Base-by-base conservation (phyloP, 177 flowering plant genomes). In the Telopea speciosissima region DNA sequence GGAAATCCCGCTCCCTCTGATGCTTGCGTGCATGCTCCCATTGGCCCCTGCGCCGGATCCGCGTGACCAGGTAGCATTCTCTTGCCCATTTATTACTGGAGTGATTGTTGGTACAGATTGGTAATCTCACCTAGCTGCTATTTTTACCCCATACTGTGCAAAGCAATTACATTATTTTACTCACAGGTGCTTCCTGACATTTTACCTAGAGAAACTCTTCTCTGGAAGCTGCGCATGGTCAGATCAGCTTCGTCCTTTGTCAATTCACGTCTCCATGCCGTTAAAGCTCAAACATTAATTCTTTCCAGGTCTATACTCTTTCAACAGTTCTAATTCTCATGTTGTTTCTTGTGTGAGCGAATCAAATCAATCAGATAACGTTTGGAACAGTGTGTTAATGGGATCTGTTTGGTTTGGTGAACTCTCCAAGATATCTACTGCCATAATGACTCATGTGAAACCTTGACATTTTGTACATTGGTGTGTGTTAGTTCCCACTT, bases 171-270 rank as follows among this genome's bases (percentile, higher is more conserved):
- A 56, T 54, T 10, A 19, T 78, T 44, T 36, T 75, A 54, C 52
- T 68, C 33, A 36, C 83, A 90, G 97, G 88, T 81, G 66, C 69
- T 88, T 63, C 66, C 74, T 65, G 83, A 80, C 75, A 75, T 82
- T 52, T 81, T 87, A 26, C 81, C 90, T 2, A 80, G 28, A 62
- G 89, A 87, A 73, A 82, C 92, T 28, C 81, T 89, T 70, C 74
- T 76, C 7, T 91, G 93, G 97, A 91, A 85, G 83, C 80, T 91
- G 49, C 66, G 81, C 66, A 73, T 91, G 89, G 87, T 89, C 40
- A 77, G 78, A 73, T 81, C 85, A 70, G 90, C 90, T 73, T 80
- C 87, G 22, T 76, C 83, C 56, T 85, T 26, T 79, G 79, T 85
- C 54, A 86, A 87, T 75, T 85, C 93, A 70, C 86, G 86, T 63